Percentiles rank a stretch among this genome's conserved stretches.
Evolutionary conservation across 2,329 filamentous ascomycete species (phyloP).

Genomic region (Xylogone sp.): DNA sequence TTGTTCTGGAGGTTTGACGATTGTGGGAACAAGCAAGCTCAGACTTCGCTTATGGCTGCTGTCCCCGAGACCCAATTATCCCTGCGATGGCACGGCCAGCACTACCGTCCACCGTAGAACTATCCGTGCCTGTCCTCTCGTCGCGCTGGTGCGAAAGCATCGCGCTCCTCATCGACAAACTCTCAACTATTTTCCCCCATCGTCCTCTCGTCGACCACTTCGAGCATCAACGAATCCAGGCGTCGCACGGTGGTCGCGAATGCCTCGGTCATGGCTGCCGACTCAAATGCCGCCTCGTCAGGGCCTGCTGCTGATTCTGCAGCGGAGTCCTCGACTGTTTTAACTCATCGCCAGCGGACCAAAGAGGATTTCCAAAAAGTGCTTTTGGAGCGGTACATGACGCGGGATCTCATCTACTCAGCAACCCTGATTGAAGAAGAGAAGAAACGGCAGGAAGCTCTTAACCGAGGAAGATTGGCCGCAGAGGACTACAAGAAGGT

Average conservation of each 20-base stretch:
- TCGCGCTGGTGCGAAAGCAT: neutral
- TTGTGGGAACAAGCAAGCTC: neutral
- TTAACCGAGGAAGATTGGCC: slow-evolving; percentile 62
- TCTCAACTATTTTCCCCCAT: neutral
- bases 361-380: slow-evolving; percentile 37
- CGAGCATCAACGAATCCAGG: slow-evolving; percentile 2
- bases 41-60: neutral
- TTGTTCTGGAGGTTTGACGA: neutral
- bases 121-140: neutral
- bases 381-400: slow-evolving; percentile 60
- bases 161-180: neutral
- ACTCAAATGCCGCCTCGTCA: slow-evolving; percentile 21
- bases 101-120: neutral
- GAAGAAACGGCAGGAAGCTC: slow-evolving; percentile 49
- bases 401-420: slow-evolving; percentile 58
- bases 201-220: neutral
- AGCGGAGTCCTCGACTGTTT: slow-evolving; percentile 11
- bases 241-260: slow-evolving; percentile 22
- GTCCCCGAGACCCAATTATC: neutral
- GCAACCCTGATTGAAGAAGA: slow-evolving; percentile 46
- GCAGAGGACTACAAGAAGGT: slow-evolving; percentile 66
- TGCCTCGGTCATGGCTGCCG: slow-evolving; percentile 28
- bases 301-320: slow-evolving; percentile 15
- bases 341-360: slow-evolving; percentile 24
- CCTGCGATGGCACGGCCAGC: neutral